A percentile compares a stretch with the other conserved stretches of the same genome.
Conservation (phyloP, 306 rosid genomes). For the Casuarina glauca region DNA sequence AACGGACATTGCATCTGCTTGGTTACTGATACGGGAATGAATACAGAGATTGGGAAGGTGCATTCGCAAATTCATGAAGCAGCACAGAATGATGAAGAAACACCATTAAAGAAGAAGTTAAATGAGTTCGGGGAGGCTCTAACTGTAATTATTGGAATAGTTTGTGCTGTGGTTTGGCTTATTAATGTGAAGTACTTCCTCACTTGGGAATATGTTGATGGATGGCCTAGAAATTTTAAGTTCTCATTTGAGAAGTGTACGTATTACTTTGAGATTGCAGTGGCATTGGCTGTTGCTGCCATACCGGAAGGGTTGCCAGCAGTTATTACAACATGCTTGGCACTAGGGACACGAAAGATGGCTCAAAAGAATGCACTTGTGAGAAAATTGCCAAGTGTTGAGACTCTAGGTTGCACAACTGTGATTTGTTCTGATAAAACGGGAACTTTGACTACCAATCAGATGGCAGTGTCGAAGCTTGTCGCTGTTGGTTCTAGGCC, state of each 20-base stretch:
- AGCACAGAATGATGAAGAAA: conserved; percentile 63
- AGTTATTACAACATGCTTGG: conserved; percentile 53
- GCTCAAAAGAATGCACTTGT: conserved; percentile 69
- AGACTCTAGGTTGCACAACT: conserved; percentile 60
- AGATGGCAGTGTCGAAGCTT: conserved; percentile 74
- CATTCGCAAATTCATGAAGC: conserved; percentile 74
- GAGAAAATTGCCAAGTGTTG: conserved; percentile 65
- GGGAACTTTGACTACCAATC: conserved; percentile 62
- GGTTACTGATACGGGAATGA: conserved; percentile 72
- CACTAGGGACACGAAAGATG: conserved; percentile 58
- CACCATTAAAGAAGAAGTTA: conserved; percentile 78
- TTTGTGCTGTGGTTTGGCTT: conserved; percentile 57
- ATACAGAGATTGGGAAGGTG: conserved; percentile 75
- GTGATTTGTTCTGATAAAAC: conserved; percentile 65
- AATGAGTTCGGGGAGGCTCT: conserved; percentile 53
- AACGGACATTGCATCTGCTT: conserved; percentile 71
- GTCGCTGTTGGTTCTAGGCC: conserved; percentile 58
- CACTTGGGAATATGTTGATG: conserved; percentile 50
- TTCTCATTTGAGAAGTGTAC: conserved; percentile 62
- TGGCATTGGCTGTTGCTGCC: conserved; percentile 64
- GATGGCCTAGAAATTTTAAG: conserved; percentile 53
- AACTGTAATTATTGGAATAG: conserved; percentile 49
- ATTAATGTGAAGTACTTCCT: conserved; percentile 60
- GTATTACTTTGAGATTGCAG: conserved; percentile 63
- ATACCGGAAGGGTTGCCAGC: conserved; percentile 65